Percentiles rank a stretch among this genome's conserved stretches.
These are phyloP conservation scores for Chlamydomonas sp. DNA, from an alignment of 139 green algal genomes.

Conservation along the genomic window DNA sequence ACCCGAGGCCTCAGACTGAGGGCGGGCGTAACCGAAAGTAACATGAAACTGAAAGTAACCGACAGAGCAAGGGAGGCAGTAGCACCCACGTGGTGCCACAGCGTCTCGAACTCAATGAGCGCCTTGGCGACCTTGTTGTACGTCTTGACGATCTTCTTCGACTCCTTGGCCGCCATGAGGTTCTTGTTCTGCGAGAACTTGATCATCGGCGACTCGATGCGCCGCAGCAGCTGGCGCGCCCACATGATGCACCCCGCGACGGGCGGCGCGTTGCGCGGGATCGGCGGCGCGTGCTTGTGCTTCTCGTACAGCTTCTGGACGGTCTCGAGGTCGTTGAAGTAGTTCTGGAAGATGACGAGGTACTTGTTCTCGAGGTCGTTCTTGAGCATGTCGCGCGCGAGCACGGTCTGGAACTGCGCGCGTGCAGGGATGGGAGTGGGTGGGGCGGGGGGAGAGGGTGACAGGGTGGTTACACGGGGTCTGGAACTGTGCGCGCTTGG, in stretches of 20 bases:
- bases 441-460: too few relatives aligned
- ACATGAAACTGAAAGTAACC: too few relatives aligned
- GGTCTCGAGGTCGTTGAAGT: slow-evolving; percentile 72
- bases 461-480: too few relatives aligned
- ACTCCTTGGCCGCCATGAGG: slow-evolving; percentile 83
- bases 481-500: too few relatives aligned
- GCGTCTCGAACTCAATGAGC: slow-evolving; percentile 87
- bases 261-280: slow-evolving; percentile 75
- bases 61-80: too few relatives aligned
- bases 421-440: too few relatives aligned
- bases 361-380: slow-evolving; percentile 75
- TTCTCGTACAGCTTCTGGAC: slow-evolving; percentile 88
- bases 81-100: slow-evolving; percentile 79
- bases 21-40: too few relatives aligned
- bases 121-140: slow-evolving; percentile 87
- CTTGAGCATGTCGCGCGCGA: slow-evolving; percentile 75
- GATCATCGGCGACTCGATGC: slow-evolving; percentile 89
- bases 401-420: slow-evolving; percentile 77
- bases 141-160: slow-evolving; percentile 73
- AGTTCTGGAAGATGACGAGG: slow-evolving; percentile 81
- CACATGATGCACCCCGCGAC: slow-evolving; percentile 85
- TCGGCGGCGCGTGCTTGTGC: slow-evolving; percentile 74
- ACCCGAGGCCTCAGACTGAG: too few relatives aligned
- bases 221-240: slow-evolving; percentile 78
- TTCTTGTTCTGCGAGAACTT: slow-evolving; percentile 68